Evolutionary conservation across 73 alveolate species (phyloP), one percentile per base, ranked within the genome.

Genomic region (Paramecium sonneborni): DNA sequence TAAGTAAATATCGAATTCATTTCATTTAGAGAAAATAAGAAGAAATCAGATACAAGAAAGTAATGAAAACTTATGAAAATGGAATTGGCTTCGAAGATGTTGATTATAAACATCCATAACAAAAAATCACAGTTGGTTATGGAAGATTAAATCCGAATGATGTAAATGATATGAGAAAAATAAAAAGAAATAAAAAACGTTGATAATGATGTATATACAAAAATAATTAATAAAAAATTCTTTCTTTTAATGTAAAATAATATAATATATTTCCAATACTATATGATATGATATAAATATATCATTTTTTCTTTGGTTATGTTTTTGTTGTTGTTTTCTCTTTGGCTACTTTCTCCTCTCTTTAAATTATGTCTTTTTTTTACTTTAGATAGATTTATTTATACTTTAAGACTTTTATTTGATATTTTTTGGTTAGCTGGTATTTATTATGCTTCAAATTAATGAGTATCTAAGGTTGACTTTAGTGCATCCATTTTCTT

Each of bases 161-260:
- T 69, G 94, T 88, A 26, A 69, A 76, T 23, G 91, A 88, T 44
- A 88, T 88, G 94, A 88, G 87, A 44, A 88, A 82, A 52, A 57
- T 69, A 23, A 88, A 88, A 70, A 88, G 94, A 72, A 69, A 82
- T 24, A 23, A 41, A 70, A 69, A 35, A 41, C 41, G 12, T 43
- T 72, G 86, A 72, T 48, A 18, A 15, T 41, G 11, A 41, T 62
- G 44, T 62, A 62, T 62, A 26, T 30, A 30, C 28, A 62, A 24
- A 62, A 32, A 30, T 62, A 57, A 48, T 48, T 18, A 12, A 48
- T 24, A 62, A 32, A 26, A 3, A 11, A 26, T 62, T 28, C 38
- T 57, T 9, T 57, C 8, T n/a, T 24, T 55, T 9, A 55, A 23
- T 3, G 8, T 14, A 56, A 23, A 48, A 48, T 15, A 48, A 15